These are phyloP conservation scores for Chlorella vulgaris DNA, from an alignment of 139 green algal species.

Conservation along the genomic window DNA sequence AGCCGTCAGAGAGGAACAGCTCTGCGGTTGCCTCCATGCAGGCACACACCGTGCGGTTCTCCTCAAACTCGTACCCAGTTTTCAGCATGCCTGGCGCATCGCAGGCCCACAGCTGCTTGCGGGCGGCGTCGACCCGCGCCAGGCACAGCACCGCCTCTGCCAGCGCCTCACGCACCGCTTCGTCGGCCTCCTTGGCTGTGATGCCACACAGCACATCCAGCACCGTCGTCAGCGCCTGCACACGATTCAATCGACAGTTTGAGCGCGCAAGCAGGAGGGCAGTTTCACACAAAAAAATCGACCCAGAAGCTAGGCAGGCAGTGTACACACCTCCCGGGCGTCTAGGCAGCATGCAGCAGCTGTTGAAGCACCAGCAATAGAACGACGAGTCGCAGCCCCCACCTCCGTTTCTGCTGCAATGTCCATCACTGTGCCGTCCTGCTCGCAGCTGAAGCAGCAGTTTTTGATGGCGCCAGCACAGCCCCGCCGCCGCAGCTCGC, in stretches of 20 bases:
- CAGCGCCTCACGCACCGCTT: constrained; percentile 57
- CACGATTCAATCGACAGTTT: no score
- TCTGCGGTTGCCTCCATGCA: constrained; percentile 69
- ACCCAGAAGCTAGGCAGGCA: no score
- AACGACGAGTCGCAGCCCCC: no score
- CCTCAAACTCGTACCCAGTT: constrained; percentile 66
- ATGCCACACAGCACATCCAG: constrained; percentile 59
- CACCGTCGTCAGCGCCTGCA: constrained; percentile 53
- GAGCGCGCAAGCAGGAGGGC: no score
- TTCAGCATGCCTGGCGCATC: not conserved
- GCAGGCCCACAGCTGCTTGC: constrained; percentile 58
- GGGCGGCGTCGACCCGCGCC: constrained; percentile 41
- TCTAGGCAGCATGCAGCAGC: no score
- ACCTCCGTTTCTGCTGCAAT: constrained; percentile 46
- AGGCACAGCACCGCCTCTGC: constrained; percentile 73
- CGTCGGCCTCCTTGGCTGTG: constrained; percentile 40
- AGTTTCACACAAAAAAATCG: not conserved
- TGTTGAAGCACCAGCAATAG: no score
- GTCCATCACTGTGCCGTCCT: constrained; percentile 49
- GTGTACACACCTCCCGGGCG: no score
- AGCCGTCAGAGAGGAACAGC: constrained; percentile 51
- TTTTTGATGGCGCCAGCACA: constrained; percentile 62
- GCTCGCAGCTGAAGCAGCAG: constrained; percentile 59
- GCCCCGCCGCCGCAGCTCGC: constrained; percentile 54
- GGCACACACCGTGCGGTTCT: constrained; percentile 59